Evolutionary conservation across 768 basidiomycete species (phyloP).

Genomic region (Hygrophorus russula): DNA sequence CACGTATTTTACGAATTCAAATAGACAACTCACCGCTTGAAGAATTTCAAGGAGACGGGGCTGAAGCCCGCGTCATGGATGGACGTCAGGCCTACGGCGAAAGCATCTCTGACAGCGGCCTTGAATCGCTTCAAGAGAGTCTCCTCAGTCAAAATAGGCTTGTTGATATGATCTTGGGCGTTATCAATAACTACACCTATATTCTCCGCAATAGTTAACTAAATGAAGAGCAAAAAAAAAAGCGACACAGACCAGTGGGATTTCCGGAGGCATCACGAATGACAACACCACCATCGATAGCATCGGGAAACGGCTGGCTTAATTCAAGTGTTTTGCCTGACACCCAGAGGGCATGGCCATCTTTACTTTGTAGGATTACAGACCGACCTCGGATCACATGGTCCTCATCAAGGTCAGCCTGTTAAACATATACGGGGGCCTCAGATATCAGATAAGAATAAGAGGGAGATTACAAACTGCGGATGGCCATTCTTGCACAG

Average conservation of each 20-base stretch:
- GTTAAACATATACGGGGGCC: constrained; percentile 3
- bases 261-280: constrained; percentile 52
- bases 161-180: constrained; percentile 64
- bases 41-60: constrained; percentile 63
- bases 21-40: constrained; percentile 39
- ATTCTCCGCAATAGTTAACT: constrained; percentile 4
- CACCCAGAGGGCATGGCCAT: constrained; percentile 86
- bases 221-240: neutral
- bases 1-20: constrained; percentile 1
- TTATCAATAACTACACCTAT: constrained; percentile 76
- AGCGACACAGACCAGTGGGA: constrained; percentile 49
- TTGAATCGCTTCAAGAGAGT: constrained; percentile 53
- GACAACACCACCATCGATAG: constrained; percentile 74
- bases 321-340: constrained; percentile 47
- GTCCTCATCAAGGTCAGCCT: constrained; percentile 69
- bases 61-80: constrained; percentile 80
- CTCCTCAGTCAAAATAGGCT: constrained; percentile 50
- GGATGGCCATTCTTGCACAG: constrained; percentile 48
- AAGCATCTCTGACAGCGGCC: constrained; percentile 53
- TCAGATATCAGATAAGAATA: neutral
- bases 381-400: constrained; percentile 56
- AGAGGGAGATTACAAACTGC: constrained; percentile 33
- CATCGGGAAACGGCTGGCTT: constrained; percentile 52
- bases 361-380: constrained; percentile 74
- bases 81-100: constrained; percentile 64